Base-by-base conservation (phyloP, 345 rosid genomes). In the Aethionema arabicum region DNA sequence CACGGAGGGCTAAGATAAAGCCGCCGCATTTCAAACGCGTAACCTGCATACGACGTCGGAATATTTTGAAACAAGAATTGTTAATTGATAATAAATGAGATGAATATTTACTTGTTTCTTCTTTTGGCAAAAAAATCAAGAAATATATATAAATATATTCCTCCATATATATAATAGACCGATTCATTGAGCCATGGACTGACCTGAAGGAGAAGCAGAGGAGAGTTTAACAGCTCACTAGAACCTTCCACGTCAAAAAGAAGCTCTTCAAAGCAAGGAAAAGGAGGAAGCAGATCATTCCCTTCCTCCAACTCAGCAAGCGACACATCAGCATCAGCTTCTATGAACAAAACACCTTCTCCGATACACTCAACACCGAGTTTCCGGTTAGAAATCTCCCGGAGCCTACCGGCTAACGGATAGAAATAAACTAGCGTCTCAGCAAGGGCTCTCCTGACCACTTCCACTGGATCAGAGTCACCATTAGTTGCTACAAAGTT, bases 341-440 rank as follows among this genome's bases (percentile, higher is more conserved):
- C 90, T 2, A 76, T 69, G 56, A 84, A 78, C 70, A 78, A 0
- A 33, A 63, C 70, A 5, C 87, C 87, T 32, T 80, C 87, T 0
- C 77, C 81, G 39, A 72, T 75, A 33, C 87, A 85, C 15, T 82
- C 91, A 78, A 85, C 84, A 30, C 64, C 52, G 4, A 82, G 85
- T 55, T 80, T 82, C 7, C 80, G 59, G 66, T 78, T 68, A 1
- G 59, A 38, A 7, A 67, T 61, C 54, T 85, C 82, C 32, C 74
- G 63, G 27, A 82, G 81, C 64, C 85, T 53, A 7, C 90, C 87
- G 4, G 87, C 90, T 2, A 82, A 61, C 0, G 85, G 87, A 35
- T 82, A 79, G 39, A 78, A 85, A 50, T 52, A 65, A 29, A 80
- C 85, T 2, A 85, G 74, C 2, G 80, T 16, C 13, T 73, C 36